phyloP scores from a whole-genome alignment of 345 rosid species.

The rapeseed (Brassica napus) region Da-Ae NC_063436.1:16917001-16917500 shows the following conservation, averaged over 20 bases:
- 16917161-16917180: constrained; percentile 86
- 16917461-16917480: not conserved
- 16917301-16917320: constrained; percentile 87
- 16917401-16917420: constrained; percentile 1
- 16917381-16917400: constrained; percentile 24
- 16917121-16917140: constrained; percentile 63
- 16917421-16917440: not conserved
- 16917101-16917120: constrained; percentile 61
- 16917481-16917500: not conserved
- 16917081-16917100: constrained; percentile 13
- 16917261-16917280: constrained; percentile 61
- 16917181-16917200: constrained; percentile 49
- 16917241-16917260: constrained; percentile 4
- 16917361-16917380: constrained; percentile 49
- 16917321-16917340: constrained; percentile 27
- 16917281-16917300: constrained; percentile 83
- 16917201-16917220: constrained; percentile 13
- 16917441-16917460: not conserved
- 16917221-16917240: constrained; percentile 9
- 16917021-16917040: constrained; percentile 84
- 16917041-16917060: constrained; percentile 11
- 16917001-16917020: constrained; percentile 95
- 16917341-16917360: not conserved
- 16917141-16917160: constrained; percentile 95
- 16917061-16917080: constrained; percentile 10